Base-by-base conservation (phyloP, 805 yeast species). In the Lipomyces lipofer region DNA sequence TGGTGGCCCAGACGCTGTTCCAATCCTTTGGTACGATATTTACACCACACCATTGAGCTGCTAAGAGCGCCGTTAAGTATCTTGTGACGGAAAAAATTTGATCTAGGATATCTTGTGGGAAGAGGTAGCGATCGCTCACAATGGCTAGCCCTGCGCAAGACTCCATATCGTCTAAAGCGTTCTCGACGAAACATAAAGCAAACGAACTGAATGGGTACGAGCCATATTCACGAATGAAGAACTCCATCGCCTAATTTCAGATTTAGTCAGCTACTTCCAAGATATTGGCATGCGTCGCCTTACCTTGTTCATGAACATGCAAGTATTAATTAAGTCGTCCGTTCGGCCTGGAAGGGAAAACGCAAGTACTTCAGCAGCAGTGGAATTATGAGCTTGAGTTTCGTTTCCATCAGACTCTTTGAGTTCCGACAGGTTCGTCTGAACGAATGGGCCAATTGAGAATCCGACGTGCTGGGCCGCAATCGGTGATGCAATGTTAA, bases 391-490 rank as follows among this genome's bases (percentile, higher is more conserved):
- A 10, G 61, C 64, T 6, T 64, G 58, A 2, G 59, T 64, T 13
- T 66, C 69, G 9, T 64, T 60, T 1, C 62, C 66, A 19, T 67
- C 71, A 19, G 66, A 62, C 15, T 69, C 71, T 45, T 66, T 73
- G 27, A 71, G 63, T 42, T 77, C 80, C 6, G 82, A 69, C 28
- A 89, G 64, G 0, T 82, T 80, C 1, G 82, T 72, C 50, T 80
- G 79, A 39, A 84, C 83, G 68, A 92, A 94, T 1, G 96, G 85
- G 0, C 98, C 99, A 3, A 90, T 80, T 0, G 96, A 91, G 84
- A 95, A 94, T 0, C 98, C 98, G 19, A 94, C 76, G 69, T 92
- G 97, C 63, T 91, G 97, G 0, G 99, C 88, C 33, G 95, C 85
- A 0, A 89, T 86, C 0, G 98, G 96, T 51, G 84, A 87, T 66